Evolutionary conservation across 805 yeast genomes (phyloP), one percentile per base, ranked within the genome.

Genomic region (Barnettozyma botsteinii): DNA sequence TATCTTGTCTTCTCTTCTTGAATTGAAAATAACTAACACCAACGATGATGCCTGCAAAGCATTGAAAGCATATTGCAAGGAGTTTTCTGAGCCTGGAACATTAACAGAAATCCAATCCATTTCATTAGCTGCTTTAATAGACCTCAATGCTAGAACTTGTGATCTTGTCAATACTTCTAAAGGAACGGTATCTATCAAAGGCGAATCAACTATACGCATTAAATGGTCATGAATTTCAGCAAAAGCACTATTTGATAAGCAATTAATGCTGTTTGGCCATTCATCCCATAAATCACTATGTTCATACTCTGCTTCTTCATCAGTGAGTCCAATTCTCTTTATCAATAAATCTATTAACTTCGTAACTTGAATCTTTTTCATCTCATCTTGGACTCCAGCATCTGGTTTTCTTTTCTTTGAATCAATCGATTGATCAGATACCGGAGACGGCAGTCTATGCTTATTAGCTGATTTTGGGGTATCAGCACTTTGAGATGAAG

Each of bases 1-100:
- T 29, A 57, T 60, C 42, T 69, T 70, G 37, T 75, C 77, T 3
- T 52, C 43, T 31, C 66, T 50, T 26, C 62, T 59, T 13, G 72
- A 51, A 22, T 66, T 64, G 39, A 77, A 62, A 2, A 73, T 58
- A 4, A 57, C 47, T 33, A 77, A 55, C 5, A 74, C 55, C 4
- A 69, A 45, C 4, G 61, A 55, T 2, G 45, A 33, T 4, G 54
- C 41, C 15, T 30, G 41, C 31, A 54, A 33, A 1, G 46, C 37
- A 24, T 43, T 50, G 4, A 31, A n/a, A 1, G 49, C 47, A 14
- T 38, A 32, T 2, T 20, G n/a, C 22, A 42, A 20, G 2, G 20
- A 11, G 7, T 22, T 30, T 4, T 41, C 49, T 4, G 23, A 19
- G 13, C 39, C 46, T 9, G 34, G 9, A 0, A 12, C 23, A 4